A percentile compares a stretch with the other conserved stretches of the same genome.
Evolutionary conservation across 192 early-diverging fungal species (phyloP).

Genomic region (Coemansia sp.): DNA sequence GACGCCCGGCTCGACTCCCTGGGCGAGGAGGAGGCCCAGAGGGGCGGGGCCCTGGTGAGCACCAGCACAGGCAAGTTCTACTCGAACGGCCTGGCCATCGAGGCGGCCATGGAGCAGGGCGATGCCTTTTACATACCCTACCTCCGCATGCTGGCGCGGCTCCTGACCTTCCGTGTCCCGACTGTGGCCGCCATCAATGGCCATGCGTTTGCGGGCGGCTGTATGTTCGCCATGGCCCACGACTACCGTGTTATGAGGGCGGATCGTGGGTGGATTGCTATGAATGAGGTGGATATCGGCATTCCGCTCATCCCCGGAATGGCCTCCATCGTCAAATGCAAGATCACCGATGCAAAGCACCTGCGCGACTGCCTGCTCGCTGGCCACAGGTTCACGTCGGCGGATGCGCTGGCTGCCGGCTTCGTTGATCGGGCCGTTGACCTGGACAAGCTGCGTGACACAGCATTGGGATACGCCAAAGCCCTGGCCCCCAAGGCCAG

Average conservation of each 20-base stretch:
- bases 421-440: conserved; percentile 57
- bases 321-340: conserved; percentile 60
- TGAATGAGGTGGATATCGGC: conserved; percentile 74
- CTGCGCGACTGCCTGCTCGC: conserved; percentile 60
- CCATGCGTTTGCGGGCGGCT: conserved; percentile 79
- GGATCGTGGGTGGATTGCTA: conserved; percentile 68
- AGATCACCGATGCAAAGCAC: conserved; percentile 50
- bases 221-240: conserved; percentile 51
- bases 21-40: conserved; percentile 23
- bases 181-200: conserved; percentile 74
- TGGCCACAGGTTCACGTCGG: conserved; percentile 54
- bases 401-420: conserved; percentile 54
- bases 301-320: conserved; percentile 62
- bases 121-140: conserved; percentile 46
- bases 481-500: conserved; percentile 53
- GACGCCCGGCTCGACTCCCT: conserved; percentile 42
- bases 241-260: conserved; percentile 71
- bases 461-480: conserved; percentile 52
- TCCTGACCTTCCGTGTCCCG: conserved; percentile 61
- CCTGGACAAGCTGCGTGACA: conserved; percentile 45
- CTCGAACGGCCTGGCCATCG: conserved; percentile 64
- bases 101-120: conserved; percentile 47
- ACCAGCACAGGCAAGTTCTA: conserved; percentile 64
- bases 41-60: conserved; percentile 56
- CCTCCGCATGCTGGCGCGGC: conserved; percentile 53